Evolutionary conservation across 768 basidiomycete genomes (phyloP), one percentile per base, ranked within the genome.

Genomic region (Wakefieldia striispora): DNA sequence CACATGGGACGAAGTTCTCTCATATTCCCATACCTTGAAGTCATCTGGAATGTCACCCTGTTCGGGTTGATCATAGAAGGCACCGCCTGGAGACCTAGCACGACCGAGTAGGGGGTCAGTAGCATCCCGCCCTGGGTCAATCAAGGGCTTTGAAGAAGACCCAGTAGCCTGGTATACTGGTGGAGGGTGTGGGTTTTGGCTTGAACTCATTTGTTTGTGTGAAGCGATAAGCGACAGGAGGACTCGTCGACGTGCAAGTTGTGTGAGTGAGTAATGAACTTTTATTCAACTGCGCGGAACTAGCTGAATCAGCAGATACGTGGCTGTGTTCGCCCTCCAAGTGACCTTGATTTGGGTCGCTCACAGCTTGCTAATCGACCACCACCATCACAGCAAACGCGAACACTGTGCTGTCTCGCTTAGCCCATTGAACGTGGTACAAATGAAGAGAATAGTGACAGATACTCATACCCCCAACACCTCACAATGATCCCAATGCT

Each of bases 31-130:
- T 51, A 90, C 90, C 80, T 95, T 92, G 81, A 97, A 97, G 68
- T 97, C 95, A 61, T 95, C 94, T 0, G 91, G 91, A 40, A 93
- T 61, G 56, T 93, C 91, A 40, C 80, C 89, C 29, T 71, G 72
- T 23, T 70, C 75, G 6, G 91, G 84, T 57, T 93, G 89, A 70
- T 93, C 81, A 56, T 79, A 88, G 56, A 83, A 76, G n/a, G 72
- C 83, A 24, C 76, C 75, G 16, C 67, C 67, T 16, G 73, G 65
- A 36, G 68, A 71, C 50, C 76, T 73, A 46, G 80, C 74, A 21
- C 63, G 60, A 36, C 74, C 75, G 21, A 88, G 74, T 33, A 91
- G 70, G 1, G 86, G 88, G 52, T 86, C 77, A 2, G 64, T 60
- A 7, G 65, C 61, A 6, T 71, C 72, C n/a, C 75, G 70, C 57